Evolutionary conservation across 129 eudicot genomes (phyloP).

Genomic region (Pulicaria dysenterica): DNA sequence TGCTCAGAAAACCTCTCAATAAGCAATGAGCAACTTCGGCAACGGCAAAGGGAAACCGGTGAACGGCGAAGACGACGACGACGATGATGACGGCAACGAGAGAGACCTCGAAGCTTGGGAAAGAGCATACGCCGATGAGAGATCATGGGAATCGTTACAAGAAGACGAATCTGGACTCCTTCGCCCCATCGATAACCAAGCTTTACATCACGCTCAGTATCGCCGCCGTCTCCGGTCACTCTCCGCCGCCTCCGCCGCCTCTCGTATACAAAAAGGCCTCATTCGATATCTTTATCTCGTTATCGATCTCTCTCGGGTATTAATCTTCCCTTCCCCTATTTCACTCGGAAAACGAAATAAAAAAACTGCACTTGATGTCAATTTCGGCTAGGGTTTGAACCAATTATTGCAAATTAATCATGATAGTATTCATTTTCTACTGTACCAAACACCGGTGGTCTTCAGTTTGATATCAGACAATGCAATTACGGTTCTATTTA

Average conservation of each 20-base stretch:
- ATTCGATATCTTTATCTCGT: slow-evolving; percentile 79
- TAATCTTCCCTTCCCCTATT: background rate
- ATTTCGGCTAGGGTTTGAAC: background rate
- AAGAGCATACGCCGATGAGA: slow-evolving; percentile 87
- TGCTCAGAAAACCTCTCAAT: background rate
- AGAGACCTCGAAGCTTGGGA: slow-evolving; percentile 86
- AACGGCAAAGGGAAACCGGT: slow-evolving; percentile 51
- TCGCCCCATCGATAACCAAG: slow-evolving; percentile 81
- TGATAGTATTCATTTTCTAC: slow-evolving; percentile 2
- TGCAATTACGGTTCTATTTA: background rate
- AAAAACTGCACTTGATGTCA: background rate
- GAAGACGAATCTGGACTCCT: slow-evolving; percentile 96
- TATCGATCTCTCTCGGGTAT: slow-evolving; percentile 89
- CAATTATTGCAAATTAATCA: background rate
- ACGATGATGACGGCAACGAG: slow-evolving; percentile 45
- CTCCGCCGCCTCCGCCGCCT: slow-evolving; percentile 51
- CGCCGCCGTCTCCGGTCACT: slow-evolving; percentile 77
- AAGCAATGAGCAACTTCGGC: slow-evolving; percentile 39
- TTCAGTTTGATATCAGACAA: background rate
- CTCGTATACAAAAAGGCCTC: slow-evolving; percentile 87
- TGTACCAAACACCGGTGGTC: background rate
- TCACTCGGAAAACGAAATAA: background rate
- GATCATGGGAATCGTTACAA: slow-evolving; percentile 98
- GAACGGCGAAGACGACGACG: slow-evolving; percentile 44
- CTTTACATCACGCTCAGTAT: slow-evolving; percentile 88